These are phyloP conservation scores for Microdochium bolleyi DNA, from an alignment of 2,329 filamentous ascomycete genomes.

Conservation along the genomic window DNA sequence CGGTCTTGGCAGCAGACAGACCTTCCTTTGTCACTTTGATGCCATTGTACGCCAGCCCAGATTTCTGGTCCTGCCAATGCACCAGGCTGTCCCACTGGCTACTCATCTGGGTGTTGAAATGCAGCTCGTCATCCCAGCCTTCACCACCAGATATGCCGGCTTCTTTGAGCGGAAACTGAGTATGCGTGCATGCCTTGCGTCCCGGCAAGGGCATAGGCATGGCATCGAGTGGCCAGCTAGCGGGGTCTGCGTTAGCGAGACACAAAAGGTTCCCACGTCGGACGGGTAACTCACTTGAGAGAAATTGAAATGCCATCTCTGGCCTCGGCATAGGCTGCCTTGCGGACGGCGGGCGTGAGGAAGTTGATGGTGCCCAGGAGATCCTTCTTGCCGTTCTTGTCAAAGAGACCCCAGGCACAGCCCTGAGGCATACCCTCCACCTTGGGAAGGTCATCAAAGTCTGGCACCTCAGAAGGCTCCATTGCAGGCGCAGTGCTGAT, in stretches of 20 bases:
- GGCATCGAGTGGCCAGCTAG: constrained; percentile 34
- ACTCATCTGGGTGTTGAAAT: constrained; percentile 47
- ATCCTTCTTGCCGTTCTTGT: constrained; percentile 40
- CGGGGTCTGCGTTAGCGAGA: neutral
- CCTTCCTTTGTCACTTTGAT: constrained; percentile 25
- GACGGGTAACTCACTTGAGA: constrained; percentile 32
- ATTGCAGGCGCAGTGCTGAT: constrained; percentile 4
- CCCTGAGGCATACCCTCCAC: constrained; percentile 36
- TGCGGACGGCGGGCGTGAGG: constrained; percentile 35
- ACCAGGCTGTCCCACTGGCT: constrained; percentile 49
- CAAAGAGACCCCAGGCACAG: constrained; percentile 45
- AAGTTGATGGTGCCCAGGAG: constrained; percentile 44
- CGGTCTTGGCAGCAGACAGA: constrained; percentile 19
- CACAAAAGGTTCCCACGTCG: neutral
- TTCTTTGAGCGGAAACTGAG: constrained; percentile 22
- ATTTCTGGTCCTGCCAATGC: constrained; percentile 35
- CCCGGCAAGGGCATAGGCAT: constrained; percentile 25
- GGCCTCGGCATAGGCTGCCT: constrained; percentile 31
- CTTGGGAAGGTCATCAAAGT: constrained; percentile 32
- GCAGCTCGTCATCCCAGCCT: constrained; percentile 40
- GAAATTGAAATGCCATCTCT: constrained; percentile 41
- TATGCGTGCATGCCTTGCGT: constrained; percentile 26
- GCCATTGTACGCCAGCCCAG: constrained; percentile 42
- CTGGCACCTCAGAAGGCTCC: constrained; percentile 24
- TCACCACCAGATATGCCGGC: constrained; percentile 14